These are phyloP conservation scores for Blastocystis sp. DNA, from an alignment of 352 stramenopile species.

Conservation along the genomic window DNA sequence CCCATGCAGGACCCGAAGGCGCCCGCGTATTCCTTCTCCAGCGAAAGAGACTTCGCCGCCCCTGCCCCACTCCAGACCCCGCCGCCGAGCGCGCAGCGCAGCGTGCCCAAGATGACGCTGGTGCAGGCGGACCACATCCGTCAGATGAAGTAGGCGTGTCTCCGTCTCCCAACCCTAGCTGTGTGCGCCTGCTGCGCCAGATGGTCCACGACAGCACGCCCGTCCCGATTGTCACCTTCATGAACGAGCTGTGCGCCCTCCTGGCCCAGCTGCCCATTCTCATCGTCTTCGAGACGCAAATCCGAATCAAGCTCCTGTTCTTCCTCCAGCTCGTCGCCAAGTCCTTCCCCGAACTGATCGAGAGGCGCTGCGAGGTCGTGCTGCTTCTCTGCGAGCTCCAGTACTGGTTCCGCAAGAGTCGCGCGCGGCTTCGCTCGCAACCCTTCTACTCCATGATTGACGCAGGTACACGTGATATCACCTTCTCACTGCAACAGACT, in stretches of 20 bases:
- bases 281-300: constrained; percentile 44
- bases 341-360: not conserved
- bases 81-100: not conserved
- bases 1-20: not conserved
- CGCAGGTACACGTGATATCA: not conserved
- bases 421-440: not conserved
- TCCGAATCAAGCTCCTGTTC: constrained; percentile 9
- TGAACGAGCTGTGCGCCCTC: not conserved
- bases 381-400: constrained; percentile 19
- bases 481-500: not conserved
- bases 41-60: too few species aligned
- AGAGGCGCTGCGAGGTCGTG: not conserved
- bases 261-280: constrained; percentile 27
- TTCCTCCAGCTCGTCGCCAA: constrained; percentile 12
- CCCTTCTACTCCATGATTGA: constrained; percentile 11
- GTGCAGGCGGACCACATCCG: not conserved
- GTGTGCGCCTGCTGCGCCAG: not conserved
- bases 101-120: not conserved
- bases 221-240: not conserved
- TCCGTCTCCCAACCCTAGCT: not conserved
- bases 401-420: constrained; percentile 3
- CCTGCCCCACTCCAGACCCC: not conserved
- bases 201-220: not conserved
- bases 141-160: not conserved
- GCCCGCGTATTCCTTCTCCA: not conserved